Percentiles rank a stretch among this genome's conserved stretches.
phyloP scores from a whole-genome alignment of 2,329 filamentous ascomycete species.

The Pyricularia pennisetigena region DNA sequence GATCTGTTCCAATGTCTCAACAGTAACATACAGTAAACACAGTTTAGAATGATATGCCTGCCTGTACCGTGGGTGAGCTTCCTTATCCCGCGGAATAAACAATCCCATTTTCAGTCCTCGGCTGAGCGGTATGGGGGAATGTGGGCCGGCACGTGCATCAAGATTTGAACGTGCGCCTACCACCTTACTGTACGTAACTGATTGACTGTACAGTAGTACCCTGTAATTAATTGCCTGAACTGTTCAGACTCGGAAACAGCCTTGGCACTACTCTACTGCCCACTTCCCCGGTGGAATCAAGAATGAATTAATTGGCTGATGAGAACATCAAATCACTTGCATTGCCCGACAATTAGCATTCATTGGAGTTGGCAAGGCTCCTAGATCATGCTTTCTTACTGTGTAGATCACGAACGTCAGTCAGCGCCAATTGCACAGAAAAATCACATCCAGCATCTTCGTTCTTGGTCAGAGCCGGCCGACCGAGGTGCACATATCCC shows the following conservation, averaged over 20 bases:
- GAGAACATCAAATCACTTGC: too few relatives aligned
- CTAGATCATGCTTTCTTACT: too few relatives aligned
- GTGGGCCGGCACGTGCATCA: not conserved
- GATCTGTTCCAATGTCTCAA: too few relatives aligned
- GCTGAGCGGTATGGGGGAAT: not conserved
- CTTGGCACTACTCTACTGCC: too few relatives aligned
- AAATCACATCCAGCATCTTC: not conserved
- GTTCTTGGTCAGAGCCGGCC: not conserved
- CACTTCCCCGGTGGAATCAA: not conserved
- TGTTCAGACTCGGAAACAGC: too few relatives aligned
- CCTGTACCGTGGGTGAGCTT: not conserved
- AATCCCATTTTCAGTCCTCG: not conserved
- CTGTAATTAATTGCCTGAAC: too few relatives aligned
- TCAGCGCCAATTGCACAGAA: not conserved
- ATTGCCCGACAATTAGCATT: not conserved
- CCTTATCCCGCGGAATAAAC: not conserved
- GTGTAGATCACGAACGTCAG: not conserved
- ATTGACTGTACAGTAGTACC: too few relatives aligned
- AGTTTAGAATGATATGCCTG: not conserved
- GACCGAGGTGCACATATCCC: not conserved
- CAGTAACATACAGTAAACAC: too few relatives aligned
- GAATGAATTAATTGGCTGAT: not conserved
- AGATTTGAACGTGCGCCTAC: not conserved
- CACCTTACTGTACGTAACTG: too few relatives aligned
- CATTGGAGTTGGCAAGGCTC: not conserved